Conservation (phyloP, 441 rosid species). For the Brassica hybrid region DNA sequence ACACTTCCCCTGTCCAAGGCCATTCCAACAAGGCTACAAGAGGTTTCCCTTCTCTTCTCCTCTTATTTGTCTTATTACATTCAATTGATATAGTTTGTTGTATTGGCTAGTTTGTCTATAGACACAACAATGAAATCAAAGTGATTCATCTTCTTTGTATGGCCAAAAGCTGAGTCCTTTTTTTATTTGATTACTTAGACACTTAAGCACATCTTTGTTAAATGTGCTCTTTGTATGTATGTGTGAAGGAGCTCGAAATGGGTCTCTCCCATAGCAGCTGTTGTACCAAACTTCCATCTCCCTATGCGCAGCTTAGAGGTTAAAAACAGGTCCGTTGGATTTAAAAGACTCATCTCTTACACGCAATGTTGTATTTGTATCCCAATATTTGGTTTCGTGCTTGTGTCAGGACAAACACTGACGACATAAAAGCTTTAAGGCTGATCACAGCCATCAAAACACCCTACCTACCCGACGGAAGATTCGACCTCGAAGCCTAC, state of each 20-base stretch:
- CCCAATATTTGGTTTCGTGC: neutral
- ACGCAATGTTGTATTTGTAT: too few relatives aligned
- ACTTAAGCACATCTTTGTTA: too few relatives aligned
- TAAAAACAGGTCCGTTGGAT: constrained; percentile 61
- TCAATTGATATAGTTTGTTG: too few relatives aligned
- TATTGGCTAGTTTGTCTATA: too few relatives aligned
- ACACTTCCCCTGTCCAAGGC: constrained; percentile 47
- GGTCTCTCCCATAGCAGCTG: constrained; percentile 77
- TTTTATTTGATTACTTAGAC: too few relatives aligned
- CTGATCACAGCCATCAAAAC: constrained; percentile 94
- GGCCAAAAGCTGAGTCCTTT: too few relatives aligned
- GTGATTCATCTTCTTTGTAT: too few relatives aligned
- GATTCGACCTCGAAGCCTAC: constrained; percentile 95
- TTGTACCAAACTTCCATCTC: constrained; percentile 73
- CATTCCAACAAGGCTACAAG: constrained; percentile 47
- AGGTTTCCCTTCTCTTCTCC: constrained; percentile 44
- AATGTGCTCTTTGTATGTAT: too few relatives aligned
- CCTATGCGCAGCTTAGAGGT: constrained; percentile 96
- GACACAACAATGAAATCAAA: too few relatives aligned
- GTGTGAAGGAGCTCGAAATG: constrained; percentile 55
- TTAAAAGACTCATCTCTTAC: too few relatives aligned
- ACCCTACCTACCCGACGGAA: constrained; percentile 90
- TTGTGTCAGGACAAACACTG: constrained; percentile 67
- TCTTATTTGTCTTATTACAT: neutral
- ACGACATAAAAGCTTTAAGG: constrained; percentile 73